Evolutionary conservation across 805 yeast genomes (phyloP).

Genomic region (Candida koratica): DNA sequence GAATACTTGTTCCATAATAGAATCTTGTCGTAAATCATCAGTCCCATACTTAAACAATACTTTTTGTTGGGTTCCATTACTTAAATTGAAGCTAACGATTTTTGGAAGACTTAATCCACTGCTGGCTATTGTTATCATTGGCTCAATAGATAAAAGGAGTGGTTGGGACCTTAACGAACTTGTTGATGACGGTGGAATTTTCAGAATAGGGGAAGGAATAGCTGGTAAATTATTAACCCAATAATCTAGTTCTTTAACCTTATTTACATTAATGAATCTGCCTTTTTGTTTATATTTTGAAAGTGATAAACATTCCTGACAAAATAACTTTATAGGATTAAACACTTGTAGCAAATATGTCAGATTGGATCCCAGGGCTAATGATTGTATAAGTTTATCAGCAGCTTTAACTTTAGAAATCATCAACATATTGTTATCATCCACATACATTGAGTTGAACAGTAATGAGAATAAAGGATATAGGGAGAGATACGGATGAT

Average conservation of each 20-base stretch:
- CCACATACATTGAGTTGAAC: conserved; percentile 37
- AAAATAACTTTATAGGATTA: conserved; percentile 45
- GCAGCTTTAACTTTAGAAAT: conserved; percentile 46
- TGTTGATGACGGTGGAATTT: conserved; percentile 21
- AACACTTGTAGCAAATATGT: conserved; percentile 23
- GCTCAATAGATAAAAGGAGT: conserved; percentile 42
- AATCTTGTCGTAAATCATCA: conserved; percentile 93
- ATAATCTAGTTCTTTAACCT: conserved; percentile 20
- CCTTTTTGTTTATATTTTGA: conserved; percentile 45
- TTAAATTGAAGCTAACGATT: conserved; percentile 51
- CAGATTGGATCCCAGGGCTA: conserved; percentile 6
- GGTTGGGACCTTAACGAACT: conserved; percentile 45
- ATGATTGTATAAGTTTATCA: conserved; percentile 38
- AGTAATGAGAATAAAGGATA: conserved; percentile 58
- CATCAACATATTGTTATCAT: conserved; percentile 33
- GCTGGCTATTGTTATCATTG: conserved; percentile 55
- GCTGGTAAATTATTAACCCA: conserved; percentile 3
- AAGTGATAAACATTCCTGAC: conserved; percentile 47
- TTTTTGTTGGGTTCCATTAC: conserved; percentile 56
- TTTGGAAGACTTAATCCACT: conserved; percentile 90
- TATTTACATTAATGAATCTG: conserved; percentile 27
- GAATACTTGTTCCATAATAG: conserved; percentile 97
- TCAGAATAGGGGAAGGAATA: conserved; percentile 8
- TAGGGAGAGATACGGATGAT: conserved; percentile 71
- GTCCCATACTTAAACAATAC: conserved; percentile 78